Evolutionary conservation across 2,329 filamentous ascomycete species (phyloP).

Genomic region (Endocalyx cinctus): DNA sequence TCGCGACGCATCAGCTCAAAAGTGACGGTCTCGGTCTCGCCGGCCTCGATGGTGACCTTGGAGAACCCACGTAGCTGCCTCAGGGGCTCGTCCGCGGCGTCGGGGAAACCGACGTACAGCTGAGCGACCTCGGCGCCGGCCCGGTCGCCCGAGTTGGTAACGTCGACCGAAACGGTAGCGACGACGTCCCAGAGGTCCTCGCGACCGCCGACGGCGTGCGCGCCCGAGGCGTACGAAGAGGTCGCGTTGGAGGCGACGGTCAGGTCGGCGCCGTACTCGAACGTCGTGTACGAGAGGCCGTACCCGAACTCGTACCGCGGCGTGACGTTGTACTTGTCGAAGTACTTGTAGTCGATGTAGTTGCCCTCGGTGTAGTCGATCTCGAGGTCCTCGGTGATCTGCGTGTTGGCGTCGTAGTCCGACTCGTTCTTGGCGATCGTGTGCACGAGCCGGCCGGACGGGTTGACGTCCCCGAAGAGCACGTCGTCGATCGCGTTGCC

Average conservation of each 20-base stretch:
- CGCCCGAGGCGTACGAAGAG: conserved; percentile 39
- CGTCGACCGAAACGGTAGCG: conserved; percentile 36
- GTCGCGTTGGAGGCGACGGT: conserved; percentile 26
- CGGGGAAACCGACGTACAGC: conserved; percentile 1
- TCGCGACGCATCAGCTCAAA: conserved; percentile 38
- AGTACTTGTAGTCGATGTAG: conserved; percentile 53
- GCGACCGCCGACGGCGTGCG: conserved; percentile 46
- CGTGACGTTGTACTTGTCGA: conserved; percentile 42
- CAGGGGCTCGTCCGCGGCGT: conserved; percentile 38
- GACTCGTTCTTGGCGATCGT: conserved; percentile 47
- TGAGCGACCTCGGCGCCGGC: conserved; percentile 28
- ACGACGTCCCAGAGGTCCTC: conserved; percentile 51
- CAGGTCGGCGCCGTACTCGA: conserved; percentile 6
- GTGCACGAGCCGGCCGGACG: conserved; percentile 53
- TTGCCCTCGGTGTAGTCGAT: conserved; percentile 38
- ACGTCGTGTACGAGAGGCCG: conserved; percentile 50
- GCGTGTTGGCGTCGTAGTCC: conserved; percentile 47
- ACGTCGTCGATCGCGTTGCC: conserved; percentile 58
- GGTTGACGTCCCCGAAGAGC: conserved; percentile 57
- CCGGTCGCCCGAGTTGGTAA: conserved; percentile 42
- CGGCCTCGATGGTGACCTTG: conserved; percentile 35
- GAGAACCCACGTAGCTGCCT: conserved; percentile 39
- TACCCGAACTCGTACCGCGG: conserved; percentile 52
- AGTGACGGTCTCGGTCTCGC: conserved; percentile 30
- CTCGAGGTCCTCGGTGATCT: conserved; percentile 14